phyloP scores from a whole-genome alignment of 148 eudicot genomes.

The Nepenthes gracilis region DNA sequence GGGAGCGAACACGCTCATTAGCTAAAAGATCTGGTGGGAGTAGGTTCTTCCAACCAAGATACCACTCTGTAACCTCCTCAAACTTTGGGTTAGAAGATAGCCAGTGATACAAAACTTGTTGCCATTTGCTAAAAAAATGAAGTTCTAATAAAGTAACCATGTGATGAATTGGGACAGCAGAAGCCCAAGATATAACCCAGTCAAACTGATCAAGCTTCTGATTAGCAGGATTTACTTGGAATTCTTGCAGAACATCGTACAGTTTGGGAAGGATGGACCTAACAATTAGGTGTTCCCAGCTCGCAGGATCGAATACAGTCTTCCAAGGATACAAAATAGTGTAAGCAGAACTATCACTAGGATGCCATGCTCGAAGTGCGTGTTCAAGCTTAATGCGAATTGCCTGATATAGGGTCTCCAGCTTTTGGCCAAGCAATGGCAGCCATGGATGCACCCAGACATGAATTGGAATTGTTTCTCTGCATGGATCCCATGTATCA shows the following conservation, averaged over 20 bases:
- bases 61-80: slow-evolving; percentile 40
- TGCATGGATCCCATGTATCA: slow-evolving; percentile 74
- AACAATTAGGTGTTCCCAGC: slow-evolving; percentile 83
- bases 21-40: slow-evolving; percentile 37
- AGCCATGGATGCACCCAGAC: slow-evolving; percentile 93
- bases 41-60: slow-evolving; percentile 37
- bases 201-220: slow-evolving; percentile 61
- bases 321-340: slow-evolving; percentile 72
- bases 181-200: slow-evolving; percentile 68
- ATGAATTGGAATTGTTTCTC: slow-evolving; percentile 83
- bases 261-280: slow-evolving; percentile 66
- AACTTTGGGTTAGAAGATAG: slow-evolving; percentile 58
- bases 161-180: slow-evolving; percentile 58
- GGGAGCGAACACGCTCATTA: slow-evolving; percentile 33
- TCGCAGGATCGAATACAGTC: slow-evolving; percentile 65
- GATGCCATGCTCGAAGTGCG: slow-evolving; percentile 85
- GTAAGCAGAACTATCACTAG: slow-evolving; percentile 70
- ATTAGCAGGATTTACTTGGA: slow-evolving; percentile 69
- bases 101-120: slow-evolving; percentile 69
- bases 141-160: slow-evolving; percentile 65
- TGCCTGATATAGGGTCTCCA: slow-evolving; percentile 48
- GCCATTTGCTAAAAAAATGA: slow-evolving; percentile 80
- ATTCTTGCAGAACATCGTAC: slow-evolving; percentile 48
- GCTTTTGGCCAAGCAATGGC: slow-evolving; percentile 61
- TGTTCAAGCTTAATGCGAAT: slow-evolving; percentile 53